Evolutionary conservation across 2,329 filamentous ascomycete genomes (phyloP).

Genomic region (Metarhizium humberi): DNA sequence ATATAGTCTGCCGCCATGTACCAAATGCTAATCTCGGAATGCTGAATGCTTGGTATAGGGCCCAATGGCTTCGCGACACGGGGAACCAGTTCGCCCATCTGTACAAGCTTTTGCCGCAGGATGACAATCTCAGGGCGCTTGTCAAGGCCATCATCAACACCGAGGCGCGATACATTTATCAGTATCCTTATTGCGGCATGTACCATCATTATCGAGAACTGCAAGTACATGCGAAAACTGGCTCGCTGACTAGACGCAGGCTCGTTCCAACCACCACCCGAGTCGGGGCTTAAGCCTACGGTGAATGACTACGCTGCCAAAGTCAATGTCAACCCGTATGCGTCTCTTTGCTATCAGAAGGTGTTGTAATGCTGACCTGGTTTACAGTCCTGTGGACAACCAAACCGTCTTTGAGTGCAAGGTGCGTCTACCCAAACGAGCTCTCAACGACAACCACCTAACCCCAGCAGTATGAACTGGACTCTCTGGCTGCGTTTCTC

Average conservation of each 20-base stretch:
- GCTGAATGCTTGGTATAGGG: constrained; percentile 5
- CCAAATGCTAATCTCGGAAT: background rate
- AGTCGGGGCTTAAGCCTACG: constrained; percentile 41
- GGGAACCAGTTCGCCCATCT: constrained; percentile 66
- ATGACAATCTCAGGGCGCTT: constrained; percentile 54
- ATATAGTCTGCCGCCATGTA: too few species aligned
- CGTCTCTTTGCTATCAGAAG: background rate
- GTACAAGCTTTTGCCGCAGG: constrained; percentile 45
- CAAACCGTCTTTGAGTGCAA: constrained; percentile 19
- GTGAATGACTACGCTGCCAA: constrained; percentile 15
- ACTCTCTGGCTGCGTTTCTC: constrained; percentile 81
- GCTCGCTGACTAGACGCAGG: constrained; percentile 33
- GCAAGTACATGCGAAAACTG: too few species aligned
- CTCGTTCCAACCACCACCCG: constrained; percentile 76
- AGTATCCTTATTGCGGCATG: constrained; percentile 60
- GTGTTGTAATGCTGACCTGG: background rate
- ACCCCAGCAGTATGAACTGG: constrained; percentile 75
- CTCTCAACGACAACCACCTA: background rate
- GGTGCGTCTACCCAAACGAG: constrained; percentile 4
- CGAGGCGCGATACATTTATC: constrained; percentile 58
- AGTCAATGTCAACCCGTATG: constrained; percentile 15
- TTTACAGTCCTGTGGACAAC: constrained; percentile 14
- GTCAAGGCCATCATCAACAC: constrained; percentile 65
- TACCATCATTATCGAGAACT: too few species aligned
- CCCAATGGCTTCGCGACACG: constrained; percentile 71